Percentiles rank a stretch among this genome's conserved stretches.
Conservation (phyloP, 2,329 filamentous ascomycete species). For the Chrysosporium queenslandicum region DNA sequence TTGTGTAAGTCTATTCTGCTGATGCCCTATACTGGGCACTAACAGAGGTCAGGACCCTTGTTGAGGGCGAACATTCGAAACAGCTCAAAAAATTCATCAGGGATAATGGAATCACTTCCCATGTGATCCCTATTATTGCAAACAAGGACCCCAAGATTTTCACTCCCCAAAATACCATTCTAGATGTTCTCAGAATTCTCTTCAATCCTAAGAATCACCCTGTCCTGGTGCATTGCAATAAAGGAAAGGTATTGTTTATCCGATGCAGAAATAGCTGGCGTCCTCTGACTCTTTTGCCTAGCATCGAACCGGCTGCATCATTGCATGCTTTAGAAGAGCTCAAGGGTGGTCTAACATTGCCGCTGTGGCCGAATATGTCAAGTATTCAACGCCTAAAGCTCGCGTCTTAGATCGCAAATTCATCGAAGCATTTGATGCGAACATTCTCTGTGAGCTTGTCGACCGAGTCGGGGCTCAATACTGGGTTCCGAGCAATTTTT, state of each 20-base stretch:
- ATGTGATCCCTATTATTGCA: slow-evolving; percentile 68
- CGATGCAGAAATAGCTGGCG: neutral
- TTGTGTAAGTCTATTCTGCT: slow-evolving; percentile 50
- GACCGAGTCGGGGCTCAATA: slow-evolving; percentile 17
- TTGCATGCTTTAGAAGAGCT: slow-evolving; percentile 65
- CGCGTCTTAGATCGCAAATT: slow-evolving; percentile 30
- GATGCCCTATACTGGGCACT: neutral
- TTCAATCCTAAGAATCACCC: slow-evolving; percentile 67
- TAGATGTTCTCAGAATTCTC: slow-evolving; percentile 59
- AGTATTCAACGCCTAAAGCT: slow-evolving; percentile 46
- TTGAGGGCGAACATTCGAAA: slow-evolving; percentile 49
- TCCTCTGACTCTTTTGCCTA: slow-evolving; percentile 27
- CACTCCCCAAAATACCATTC: slow-evolving; percentile 58
- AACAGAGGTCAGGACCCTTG: slow-evolving; percentile 45
- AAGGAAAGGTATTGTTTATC: slow-evolving; percentile 57
- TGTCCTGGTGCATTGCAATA: slow-evolving; percentile 82
- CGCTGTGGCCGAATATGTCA: slow-evolving; percentile 63
- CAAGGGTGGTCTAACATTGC: slow-evolving; percentile 54
- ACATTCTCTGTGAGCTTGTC: slow-evolving; percentile 18
- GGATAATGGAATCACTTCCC: slow-evolving; percentile 58
- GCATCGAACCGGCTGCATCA: slow-evolving; percentile 85
- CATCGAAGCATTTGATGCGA: slow-evolving; percentile 23
- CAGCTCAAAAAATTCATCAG: slow-evolving; percentile 52
- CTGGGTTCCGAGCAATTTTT: slow-evolving; percentile 12
- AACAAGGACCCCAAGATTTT: slow-evolving; percentile 65